Evolutionary conservation across 768 basidiomycete species (phyloP).

Genomic region (Amanita thiersii): DNA sequence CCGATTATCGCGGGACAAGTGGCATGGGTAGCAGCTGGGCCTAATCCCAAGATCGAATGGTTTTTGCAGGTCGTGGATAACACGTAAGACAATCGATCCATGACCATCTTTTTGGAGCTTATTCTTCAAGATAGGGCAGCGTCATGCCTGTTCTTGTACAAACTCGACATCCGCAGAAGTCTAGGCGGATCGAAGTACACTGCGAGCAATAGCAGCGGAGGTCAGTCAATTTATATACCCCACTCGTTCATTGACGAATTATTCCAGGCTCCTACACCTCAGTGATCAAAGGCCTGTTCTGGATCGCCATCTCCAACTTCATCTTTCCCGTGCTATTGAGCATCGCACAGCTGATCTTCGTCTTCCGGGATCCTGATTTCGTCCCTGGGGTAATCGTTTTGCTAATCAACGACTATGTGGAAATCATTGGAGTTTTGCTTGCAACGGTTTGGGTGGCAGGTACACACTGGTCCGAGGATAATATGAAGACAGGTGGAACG

Average conservation of each 20-base stretch:
- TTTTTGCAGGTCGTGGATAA: conserved; percentile 15
- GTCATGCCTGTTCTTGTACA: conserved; percentile 14
- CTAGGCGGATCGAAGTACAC: not conserved
- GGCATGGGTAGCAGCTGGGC: conserved; percentile 3
- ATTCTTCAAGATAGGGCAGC: conserved; percentile 8
- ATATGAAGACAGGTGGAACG: too few relatives aligned
- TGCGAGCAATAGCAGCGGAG: too few relatives aligned
- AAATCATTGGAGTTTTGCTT: conserved; percentile 20
- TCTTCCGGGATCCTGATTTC: conserved; percentile 8
- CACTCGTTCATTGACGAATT: not conserved
- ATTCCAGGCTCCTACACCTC: conserved; percentile 11
- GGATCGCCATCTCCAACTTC: conserved; percentile 20
- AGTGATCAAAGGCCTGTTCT: conserved; percentile 15
- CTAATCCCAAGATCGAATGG: conserved; percentile 15
- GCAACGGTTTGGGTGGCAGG: conserved; percentile 21
- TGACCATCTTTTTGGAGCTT: not conserved
- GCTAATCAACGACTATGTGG: conserved; percentile 16
- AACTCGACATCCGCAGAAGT: conserved; percentile 7
- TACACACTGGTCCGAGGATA: conserved; percentile 14
- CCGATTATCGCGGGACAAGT: not conserved
- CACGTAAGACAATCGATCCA: too few relatives aligned
- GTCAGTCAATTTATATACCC: too few relatives aligned
- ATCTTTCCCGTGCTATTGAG: conserved; percentile 20
- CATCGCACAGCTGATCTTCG: conserved; percentile 15
- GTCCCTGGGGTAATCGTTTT: conserved; percentile 4